Base-by-base conservation (phyloP, 1,139 yeast genomes). In the Geotrichum klebahnii region DNA sequence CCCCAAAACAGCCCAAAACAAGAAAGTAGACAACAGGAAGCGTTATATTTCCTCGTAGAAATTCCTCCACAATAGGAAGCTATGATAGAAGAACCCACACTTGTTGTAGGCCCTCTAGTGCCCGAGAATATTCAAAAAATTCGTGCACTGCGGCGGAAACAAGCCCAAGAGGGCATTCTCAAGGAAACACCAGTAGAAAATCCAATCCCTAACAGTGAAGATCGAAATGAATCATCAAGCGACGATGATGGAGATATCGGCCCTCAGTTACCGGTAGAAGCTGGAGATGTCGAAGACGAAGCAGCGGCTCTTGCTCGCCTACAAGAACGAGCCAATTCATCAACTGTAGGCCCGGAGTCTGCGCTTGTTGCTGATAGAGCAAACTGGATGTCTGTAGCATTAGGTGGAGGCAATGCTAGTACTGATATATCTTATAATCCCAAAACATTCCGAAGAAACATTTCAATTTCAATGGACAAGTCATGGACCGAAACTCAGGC, bases 331-430 rank as follows among this genome's bases (percentile, higher is more conserved):
- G 44, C 37, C 9, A n/a, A 14, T 14, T 19, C 28, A 4, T 20
- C 28, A 10, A 20, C 10, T 8, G 33, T 24, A 12, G 34, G 38
- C 12, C 14, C 37, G 12, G 36, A 39, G 12, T 34, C 45, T 12
- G 40, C 14, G 20, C 24, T 45, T 4, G 49, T 46, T 3, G 24
- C 44, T 22, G 55, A 49, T 26, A 37, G 55, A 31, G 26, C 53
- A 3, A 49, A 39, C 42, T 52, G 55, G 55, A 49, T 52, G 49
- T 38, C 53, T 3, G 34, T 35, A 9, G 55, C 55, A 6, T 19
- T 52, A 10, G 55, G 55, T 3, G 50, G 28, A 8, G 29, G 41
- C 5, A 22, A 12, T 5, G 36, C n/a, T n/a, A 32, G 35, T 17
- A 38, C 42, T 2, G 50, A 47, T 6, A 29, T 41, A 3, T 24